Conservation (phyloP, 2,329 filamentous ascomycete species). For the Pestalotiopsis sp. region DNA sequence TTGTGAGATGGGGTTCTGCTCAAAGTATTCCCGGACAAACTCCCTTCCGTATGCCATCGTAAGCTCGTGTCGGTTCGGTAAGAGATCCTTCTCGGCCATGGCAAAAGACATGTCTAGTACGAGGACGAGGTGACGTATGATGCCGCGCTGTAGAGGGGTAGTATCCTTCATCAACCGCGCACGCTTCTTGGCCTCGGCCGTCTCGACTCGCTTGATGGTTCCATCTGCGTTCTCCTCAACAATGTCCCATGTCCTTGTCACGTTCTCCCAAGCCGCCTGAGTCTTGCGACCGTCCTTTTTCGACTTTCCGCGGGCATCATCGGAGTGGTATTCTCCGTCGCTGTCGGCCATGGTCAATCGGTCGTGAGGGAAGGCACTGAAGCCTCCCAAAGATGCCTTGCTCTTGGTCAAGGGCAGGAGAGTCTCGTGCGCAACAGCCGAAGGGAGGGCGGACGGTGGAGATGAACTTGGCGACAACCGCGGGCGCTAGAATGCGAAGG, state of each 20-base stretch:
- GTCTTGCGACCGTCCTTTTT: slow-evolving; percentile 32
- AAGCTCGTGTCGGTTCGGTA: slow-evolving; percentile 84
- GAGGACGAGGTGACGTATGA: slow-evolving; percentile 93
- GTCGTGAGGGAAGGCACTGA: background rate
- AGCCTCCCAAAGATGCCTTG: background rate
- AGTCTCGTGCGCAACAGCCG: background rate
- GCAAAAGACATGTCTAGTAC: slow-evolving; percentile 90
- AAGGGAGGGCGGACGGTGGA: background rate
- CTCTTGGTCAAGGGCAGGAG: background rate
- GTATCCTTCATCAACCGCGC: slow-evolving; percentile 85
- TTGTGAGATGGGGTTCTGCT: slow-evolving; percentile 98
- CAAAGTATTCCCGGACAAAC: slow-evolving; percentile 94
- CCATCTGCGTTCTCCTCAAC: slow-evolving; percentile 81
- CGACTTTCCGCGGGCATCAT: slow-evolving; percentile 25
- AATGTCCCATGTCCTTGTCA: slow-evolving; percentile 71
- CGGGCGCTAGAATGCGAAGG: too few relatives aligned
- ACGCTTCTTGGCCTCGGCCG: slow-evolving; percentile 80
- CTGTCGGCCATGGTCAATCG: slow-evolving; percentile 66
- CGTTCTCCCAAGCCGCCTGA: slow-evolving; percentile 67
- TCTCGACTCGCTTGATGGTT: slow-evolving; percentile 66
- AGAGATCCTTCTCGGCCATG: slow-evolving; percentile 93
- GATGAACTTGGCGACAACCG: background rate
- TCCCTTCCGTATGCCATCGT: slow-evolving; percentile 81
- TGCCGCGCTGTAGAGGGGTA: slow-evolving; percentile 91
- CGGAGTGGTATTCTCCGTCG: slow-evolving; percentile 67